Conservation (phyloP, 805 yeast species). For the Cyberlindnera subsufficiens region DNA sequence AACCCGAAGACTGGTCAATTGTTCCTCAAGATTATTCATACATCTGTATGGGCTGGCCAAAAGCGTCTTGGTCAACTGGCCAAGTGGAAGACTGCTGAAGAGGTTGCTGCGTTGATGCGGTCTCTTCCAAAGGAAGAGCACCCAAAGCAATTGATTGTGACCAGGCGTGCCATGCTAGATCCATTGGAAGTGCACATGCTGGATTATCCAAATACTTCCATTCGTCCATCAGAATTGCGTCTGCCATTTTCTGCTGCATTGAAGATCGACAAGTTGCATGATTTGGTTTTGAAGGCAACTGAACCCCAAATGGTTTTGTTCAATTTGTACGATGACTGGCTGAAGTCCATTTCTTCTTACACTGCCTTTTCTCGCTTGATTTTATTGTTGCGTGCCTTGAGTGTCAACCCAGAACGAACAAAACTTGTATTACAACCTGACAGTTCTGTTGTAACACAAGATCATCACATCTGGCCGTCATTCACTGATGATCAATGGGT, state of each 20-base stretch:
- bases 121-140: conserved; percentile 91
- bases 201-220: conserved; percentile 88
- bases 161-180: conserved; percentile 86
- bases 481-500: conserved; percentile 88
- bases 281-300: conserved; percentile 75
- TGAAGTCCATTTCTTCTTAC: conserved; percentile 71
- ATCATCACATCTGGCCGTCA: conserved; percentile 92
- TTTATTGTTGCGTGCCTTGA: conserved; percentile 75
- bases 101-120: conserved; percentile 84
- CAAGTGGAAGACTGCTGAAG: conserved; percentile 98
- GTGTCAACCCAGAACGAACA: conserved; percentile 71
- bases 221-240: conserved; percentile 83
- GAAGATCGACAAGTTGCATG: conserved; percentile 72
- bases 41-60: conserved; percentile 96
- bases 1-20: conserved; percentile 90
- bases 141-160: conserved; percentile 86
- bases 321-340: conserved; percentile 94
- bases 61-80: conserved; percentile 88
- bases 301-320: conserved; percentile 92
- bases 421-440: conserved; percentile 74
- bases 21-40: conserved; percentile 83
- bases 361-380: conserved; percentile 92
- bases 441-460: conserved; percentile 57
- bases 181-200: conserved; percentile 96
- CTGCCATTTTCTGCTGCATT: conserved; percentile 86